Conservation (phyloP, 371 early-diverging fungal genomes). For the Mucor sp. region DNA sequence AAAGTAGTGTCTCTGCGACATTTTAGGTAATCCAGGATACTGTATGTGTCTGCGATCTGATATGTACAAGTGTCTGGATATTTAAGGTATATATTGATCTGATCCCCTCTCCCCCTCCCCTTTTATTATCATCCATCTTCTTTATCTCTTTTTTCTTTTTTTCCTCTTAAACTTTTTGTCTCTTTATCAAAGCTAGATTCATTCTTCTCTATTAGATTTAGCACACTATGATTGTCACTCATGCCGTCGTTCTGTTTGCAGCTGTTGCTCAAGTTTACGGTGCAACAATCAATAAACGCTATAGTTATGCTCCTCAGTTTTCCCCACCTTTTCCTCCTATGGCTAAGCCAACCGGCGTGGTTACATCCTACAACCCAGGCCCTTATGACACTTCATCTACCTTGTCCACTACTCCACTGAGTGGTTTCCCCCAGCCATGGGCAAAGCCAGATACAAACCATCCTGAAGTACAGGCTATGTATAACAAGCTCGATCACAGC, state of each 20-base stretch:
- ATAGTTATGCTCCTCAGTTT: conserved; percentile 13
- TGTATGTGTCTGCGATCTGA: too few species aligned
- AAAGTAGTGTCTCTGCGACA: too few species aligned
- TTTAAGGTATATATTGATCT: neutral
- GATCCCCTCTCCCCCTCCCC: neutral
- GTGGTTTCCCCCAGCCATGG: conserved; percentile 22
- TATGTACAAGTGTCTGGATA: too few species aligned
- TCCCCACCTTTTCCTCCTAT: conserved; percentile 41
- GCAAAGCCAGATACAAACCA: conserved; percentile 16
- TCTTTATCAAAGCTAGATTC: neutral
- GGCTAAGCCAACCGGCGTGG: conserved; percentile 29
- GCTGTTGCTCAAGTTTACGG: conserved; percentile 4
- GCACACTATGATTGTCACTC: neutral
- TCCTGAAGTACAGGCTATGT: conserved; percentile 24
- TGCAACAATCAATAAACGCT: conserved; percentile 2
- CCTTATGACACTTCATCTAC: conserved; percentile 17
- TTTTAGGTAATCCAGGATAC: too few species aligned
- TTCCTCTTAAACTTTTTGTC: neutral
- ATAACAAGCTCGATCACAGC: conserved; percentile 25
- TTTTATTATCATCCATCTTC: neutral
- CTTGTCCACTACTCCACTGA: conserved; percentile 11
- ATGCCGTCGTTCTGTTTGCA: conserved; percentile 2
- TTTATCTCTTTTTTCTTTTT: neutral
- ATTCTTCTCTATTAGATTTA: neutral
- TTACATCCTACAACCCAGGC: conserved; percentile 30